phyloP scores from a whole-genome alignment of 768 basidiomycete genomes.

The Pholiota conissans region DNA sequence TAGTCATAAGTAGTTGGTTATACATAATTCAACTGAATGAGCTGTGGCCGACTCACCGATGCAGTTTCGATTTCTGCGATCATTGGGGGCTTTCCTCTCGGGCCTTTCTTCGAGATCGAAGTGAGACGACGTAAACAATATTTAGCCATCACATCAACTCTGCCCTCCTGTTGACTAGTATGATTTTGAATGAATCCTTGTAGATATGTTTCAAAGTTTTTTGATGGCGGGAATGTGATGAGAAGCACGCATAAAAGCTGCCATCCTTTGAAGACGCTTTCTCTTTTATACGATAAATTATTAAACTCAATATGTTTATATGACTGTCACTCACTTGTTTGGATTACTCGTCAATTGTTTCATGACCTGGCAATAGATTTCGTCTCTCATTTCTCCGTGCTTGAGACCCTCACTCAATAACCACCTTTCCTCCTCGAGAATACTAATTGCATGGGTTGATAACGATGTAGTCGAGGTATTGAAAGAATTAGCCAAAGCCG shows the following conservation, averaged over 20 bases:
- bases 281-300: slow-evolving; percentile 42
- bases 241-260: slow-evolving; percentile 88
- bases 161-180: slow-evolving; percentile 64
- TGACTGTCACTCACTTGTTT: slow-evolving; percentile 51
- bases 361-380: slow-evolving; percentile 91
- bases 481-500: slow-evolving; percentile 43
- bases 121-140: slow-evolving; percentile 81
- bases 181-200: slow-evolving; percentile 76
- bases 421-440: slow-evolving; percentile 88
- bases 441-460: slow-evolving; percentile 30
- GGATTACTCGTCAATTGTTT: slow-evolving; percentile 89
- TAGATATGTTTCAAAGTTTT: slow-evolving; percentile 87
- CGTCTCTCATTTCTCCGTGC: slow-evolving; percentile 86
- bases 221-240: slow-evolving; percentile 92
- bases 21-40: background rate
- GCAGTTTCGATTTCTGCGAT: slow-evolving; percentile 90
- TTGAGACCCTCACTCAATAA: slow-evolving; percentile 76
- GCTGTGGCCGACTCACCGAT: slow-evolving; percentile 47
- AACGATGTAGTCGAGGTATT: slow-evolving; percentile 50
- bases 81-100: slow-evolving; percentile 80
- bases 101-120: slow-evolving; percentile 79
- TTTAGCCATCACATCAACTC: slow-evolving; percentile 89
- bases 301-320: background rate
- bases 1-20: slow-evolving; percentile 24
- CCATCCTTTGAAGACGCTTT: slow-evolving; percentile 90